Percentiles rank a stretch among this genome's conserved stretches.
phyloP scores from a whole-genome alignment of 352 stramenopile species.

The Phytophthora sojae region DNA sequence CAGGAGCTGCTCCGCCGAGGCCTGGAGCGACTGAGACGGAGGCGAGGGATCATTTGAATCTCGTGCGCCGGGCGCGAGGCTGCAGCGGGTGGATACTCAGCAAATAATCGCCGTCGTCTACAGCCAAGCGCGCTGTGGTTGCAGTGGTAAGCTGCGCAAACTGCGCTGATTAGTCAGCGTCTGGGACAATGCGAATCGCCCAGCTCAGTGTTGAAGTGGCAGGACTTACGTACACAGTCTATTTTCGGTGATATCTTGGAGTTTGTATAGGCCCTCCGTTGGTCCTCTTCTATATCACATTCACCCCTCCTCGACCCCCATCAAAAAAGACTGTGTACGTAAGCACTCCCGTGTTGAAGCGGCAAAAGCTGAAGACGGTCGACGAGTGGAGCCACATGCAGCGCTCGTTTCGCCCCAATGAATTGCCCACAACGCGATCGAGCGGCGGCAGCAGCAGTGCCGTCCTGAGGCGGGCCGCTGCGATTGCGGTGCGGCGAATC shows the following conservation, averaged over 20 bases:
- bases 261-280: too few species aligned
- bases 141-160: neutral
- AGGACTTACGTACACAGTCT: too few species aligned
- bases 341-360: too few species aligned
- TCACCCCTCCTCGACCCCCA: too few species aligned
- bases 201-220: conserved; percentile 21
- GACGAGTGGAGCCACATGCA: neutral
- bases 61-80: neutral
- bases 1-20: neutral
- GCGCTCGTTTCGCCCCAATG: too few species aligned
- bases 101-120: neutral
- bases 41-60: conserved; percentile 6
- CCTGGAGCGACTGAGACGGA: neutral
- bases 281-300: too few species aligned
- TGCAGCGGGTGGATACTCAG: neutral
- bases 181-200: conserved; percentile 4
- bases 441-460: neutral
- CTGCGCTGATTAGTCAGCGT: neutral
- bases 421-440: too few species aligned
- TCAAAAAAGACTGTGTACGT: too few species aligned
- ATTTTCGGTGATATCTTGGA: too few species aligned
- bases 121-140: neutral
- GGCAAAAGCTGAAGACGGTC: conserved; percentile 10
- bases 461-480: conserved; percentile 19
- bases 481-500: neutral